Percentiles rank a stretch among this genome's conserved stretches.
phyloP scores from a whole-genome alignment of 129 eudicot genomes.

The Pittosporum tobira region DNA sequence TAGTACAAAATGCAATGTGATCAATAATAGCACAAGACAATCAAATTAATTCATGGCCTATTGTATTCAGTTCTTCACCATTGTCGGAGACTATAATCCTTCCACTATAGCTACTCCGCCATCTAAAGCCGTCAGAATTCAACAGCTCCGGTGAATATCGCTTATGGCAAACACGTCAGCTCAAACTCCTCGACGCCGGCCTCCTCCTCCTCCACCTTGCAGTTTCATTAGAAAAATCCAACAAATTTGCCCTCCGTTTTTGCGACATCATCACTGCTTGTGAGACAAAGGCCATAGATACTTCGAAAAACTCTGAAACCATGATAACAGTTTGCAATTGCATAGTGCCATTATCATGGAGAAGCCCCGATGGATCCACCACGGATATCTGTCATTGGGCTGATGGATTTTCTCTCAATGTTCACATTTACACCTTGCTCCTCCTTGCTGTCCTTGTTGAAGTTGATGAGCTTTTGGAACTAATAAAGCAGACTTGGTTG shows the following conservation, averaged over 20 bases:
- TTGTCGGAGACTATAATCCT: conserved; percentile 69
- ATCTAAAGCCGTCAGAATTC: conserved; percentile 79
- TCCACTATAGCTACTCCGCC: conserved; percentile 84
- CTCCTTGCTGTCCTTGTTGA: conserved; percentile 59
- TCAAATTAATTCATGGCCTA: no score
- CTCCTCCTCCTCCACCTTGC: conserved; percentile 68
- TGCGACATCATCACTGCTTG: conserved; percentile 34
- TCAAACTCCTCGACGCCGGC: conserved; percentile 63
- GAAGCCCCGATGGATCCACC: conserved; percentile 40
- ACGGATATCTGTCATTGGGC: conserved; percentile 85
- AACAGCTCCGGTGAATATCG: conserved; percentile 58
- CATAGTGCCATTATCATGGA: conserved; percentile 73
- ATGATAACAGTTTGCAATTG: conserved; percentile 48
- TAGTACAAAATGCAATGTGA: no score
- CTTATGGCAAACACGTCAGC: conserved; percentile 75
- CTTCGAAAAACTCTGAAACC: conserved; percentile 53
- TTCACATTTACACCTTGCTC: conserved; percentile 53
- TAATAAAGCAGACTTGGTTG: conserved; percentile 87
- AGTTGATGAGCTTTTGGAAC: conserved; percentile 74
- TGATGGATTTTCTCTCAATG: conserved; percentile 78
- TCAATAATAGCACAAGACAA: no score
- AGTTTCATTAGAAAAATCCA: conserved; percentile 38
- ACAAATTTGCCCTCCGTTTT: conserved; percentile 32
- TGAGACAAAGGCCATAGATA: conserved; percentile 44
- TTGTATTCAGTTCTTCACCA: no score